Conservation (phyloP, 1,284 basidiomycete species). For the Malassezia sp. region DNA sequence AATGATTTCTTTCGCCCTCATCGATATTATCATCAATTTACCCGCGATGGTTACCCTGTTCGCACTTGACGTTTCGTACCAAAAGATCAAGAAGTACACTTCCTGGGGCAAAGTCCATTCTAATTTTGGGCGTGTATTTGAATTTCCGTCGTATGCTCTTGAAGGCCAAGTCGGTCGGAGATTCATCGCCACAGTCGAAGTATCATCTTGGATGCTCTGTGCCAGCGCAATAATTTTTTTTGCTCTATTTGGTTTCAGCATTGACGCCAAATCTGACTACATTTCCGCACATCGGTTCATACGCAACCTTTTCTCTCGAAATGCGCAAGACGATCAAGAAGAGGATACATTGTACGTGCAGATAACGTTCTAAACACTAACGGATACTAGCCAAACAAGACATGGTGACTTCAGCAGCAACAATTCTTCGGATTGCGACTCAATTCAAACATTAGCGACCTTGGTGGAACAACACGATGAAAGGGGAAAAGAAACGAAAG, state of each 20-base stretch:
- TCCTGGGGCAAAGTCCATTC: conserved; percentile 55
- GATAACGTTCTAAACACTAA: too few species aligned
- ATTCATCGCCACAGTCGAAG: background rate
- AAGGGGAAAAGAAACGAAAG: too few species aligned
- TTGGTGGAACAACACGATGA: too few species aligned
- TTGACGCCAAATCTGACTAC: conserved; percentile 11
- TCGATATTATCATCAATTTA: conserved; percentile 33
- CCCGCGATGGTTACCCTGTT: conserved; percentile 43
- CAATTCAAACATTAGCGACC: too few species aligned
- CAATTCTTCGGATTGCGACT: too few species aligned
- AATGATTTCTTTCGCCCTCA: conserved; percentile 11
- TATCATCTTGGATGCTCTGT: conserved; percentile 14
- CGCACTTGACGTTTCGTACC: conserved; percentile 3
- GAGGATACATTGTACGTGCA: too few species aligned
- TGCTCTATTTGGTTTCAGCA: conserved; percentile 21
- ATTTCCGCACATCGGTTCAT: too few species aligned
- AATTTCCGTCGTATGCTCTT: background rate
- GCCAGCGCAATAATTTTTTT: conserved; percentile 18
- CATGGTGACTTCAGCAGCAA: too few species aligned
- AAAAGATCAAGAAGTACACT: conserved; percentile 50
- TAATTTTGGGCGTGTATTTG: conserved; percentile 38
- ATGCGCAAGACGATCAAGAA: too few species aligned
- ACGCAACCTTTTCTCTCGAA: too few species aligned
- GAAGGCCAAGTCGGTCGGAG: background rate
- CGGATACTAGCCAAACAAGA: too few species aligned